Percentiles rank a stretch among this genome's conserved stretches.
Conservation (phyloP, 305 asterid species). For the Fraxinus dipetala region DNA sequence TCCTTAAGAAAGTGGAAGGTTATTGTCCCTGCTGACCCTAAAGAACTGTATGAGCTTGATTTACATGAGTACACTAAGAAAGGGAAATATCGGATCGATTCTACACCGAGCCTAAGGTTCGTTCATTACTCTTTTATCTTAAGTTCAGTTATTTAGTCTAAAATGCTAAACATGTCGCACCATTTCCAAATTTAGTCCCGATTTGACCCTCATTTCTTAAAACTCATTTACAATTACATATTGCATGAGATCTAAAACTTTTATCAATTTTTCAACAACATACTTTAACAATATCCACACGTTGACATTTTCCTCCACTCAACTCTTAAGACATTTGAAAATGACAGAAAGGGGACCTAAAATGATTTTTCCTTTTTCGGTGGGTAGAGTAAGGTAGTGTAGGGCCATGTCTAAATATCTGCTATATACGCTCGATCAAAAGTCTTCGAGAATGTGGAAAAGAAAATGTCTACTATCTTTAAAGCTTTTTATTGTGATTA, state of each 20-base stretch:
- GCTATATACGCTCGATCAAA: not conserved
- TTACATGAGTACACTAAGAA: conserved; percentile 41
- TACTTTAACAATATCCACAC: no score
- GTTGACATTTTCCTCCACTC: not conserved
- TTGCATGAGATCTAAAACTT: no score
- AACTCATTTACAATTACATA: no score
- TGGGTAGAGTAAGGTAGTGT: not conserved
- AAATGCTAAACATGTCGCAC: not conserved
- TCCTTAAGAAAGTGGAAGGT: conserved; percentile 56
- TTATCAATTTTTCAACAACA: no score
- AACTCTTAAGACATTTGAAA: not conserved
- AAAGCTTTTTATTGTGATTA: not conserved
- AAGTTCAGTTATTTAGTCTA: not conserved
- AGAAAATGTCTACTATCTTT: not conserved
- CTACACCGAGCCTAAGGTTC: conserved; percentile 67
- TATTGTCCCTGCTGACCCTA: conserved; percentile 49
- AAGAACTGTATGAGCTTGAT: conserved; percentile 59
- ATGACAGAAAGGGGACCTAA: not conserved
- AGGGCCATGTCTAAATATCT: not conserved
- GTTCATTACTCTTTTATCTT: not conserved
- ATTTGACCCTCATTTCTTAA: no score
- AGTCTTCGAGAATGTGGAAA: not conserved
- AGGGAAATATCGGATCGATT: conserved; percentile 62
- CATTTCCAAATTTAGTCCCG: not conserved
- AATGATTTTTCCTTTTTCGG: not conserved